These are phyloP conservation scores for Drechmeria coniospora DNA, from an alignment of 2,329 filamentous ascomycete species.

Conservation along the genomic window DNA sequence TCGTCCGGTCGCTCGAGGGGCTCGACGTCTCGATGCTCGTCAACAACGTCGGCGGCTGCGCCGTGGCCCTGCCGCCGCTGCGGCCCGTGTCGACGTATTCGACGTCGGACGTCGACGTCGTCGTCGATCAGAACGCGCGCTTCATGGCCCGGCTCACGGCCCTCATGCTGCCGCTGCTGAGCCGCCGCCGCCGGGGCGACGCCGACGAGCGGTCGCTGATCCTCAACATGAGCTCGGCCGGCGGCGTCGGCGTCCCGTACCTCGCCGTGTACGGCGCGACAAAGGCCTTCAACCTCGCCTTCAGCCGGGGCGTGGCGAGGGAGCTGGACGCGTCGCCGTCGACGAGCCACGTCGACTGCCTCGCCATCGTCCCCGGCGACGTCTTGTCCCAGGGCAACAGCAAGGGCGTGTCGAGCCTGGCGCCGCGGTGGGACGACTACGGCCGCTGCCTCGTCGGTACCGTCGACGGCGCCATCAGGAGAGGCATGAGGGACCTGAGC, in stretches of 20 bases:
- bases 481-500: slow-evolving; percentile 10
- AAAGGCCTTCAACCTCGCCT: slow-evolving; percentile 15
- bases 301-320: slow-evolving; percentile 12
- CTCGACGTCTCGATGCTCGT: slow-evolving; percentile 16
- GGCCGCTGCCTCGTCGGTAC: slow-evolving; percentile 7
- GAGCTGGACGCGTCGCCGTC: slow-evolving; percentile 10
- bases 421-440: slow-evolving; percentile 6
- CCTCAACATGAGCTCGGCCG: slow-evolving; percentile 14
- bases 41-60: slow-evolving; percentile 17
- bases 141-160: slow-evolving; percentile 20
- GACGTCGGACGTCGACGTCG: slow-evolving; percentile 12
- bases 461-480: slow-evolving; percentile 9
- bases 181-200: slow-evolving; percentile 4
- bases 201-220: slow-evolving; percentile 10
- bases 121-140: slow-evolving; percentile 17
- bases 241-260: slow-evolving; percentile 12
- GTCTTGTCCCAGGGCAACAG: slow-evolving; percentile 11
- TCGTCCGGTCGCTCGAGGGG: slow-evolving; percentile 6
- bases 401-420: slow-evolving; percentile 4
- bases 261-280: slow-evolving; percentile 15
- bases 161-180: slow-evolving; percentile 10
- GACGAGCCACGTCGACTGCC: slow-evolving; percentile 12
- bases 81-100: slow-evolving; percentile 12
- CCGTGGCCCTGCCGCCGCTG: slow-evolving; percentile 12
- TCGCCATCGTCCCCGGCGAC: slow-evolving; percentile 15